Evolutionary conservation across 192 early-diverging fungal genomes (phyloP).

Genomic region (Entophlyctis luteolus): DNA sequence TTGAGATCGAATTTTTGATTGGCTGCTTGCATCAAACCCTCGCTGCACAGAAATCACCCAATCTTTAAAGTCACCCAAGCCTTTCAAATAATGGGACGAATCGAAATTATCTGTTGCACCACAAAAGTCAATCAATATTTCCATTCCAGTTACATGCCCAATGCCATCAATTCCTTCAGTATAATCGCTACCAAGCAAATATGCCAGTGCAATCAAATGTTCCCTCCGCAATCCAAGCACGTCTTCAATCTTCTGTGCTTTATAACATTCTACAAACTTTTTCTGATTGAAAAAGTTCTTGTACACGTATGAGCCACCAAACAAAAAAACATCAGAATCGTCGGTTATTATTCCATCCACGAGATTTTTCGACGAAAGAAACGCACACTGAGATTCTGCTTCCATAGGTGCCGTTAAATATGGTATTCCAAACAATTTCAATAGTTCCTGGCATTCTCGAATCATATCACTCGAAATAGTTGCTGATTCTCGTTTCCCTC

Average conservation of each 20-base stretch:
- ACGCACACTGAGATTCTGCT: conserved; percentile 96
- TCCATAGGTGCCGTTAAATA: conserved; percentile 92
- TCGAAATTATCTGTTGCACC: conserved; percentile 38
- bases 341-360: conserved; percentile 96
- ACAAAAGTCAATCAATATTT: conserved; percentile 76
- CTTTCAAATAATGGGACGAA: conserved; percentile 19
- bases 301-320: conserved; percentile 75
- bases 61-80: conserved; percentile 49
- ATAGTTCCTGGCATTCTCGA: conserved; percentile 69
- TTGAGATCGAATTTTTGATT: neutral
- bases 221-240: conserved; percentile 67
- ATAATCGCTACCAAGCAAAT: conserved; percentile 95
- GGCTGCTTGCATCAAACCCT: conserved; percentile 21
- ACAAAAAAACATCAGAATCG: conserved; percentile 95
- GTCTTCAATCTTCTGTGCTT: conserved; percentile 55
- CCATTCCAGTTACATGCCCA: conserved; percentile 84
- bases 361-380: conserved; percentile 41
- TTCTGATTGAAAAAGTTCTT: conserved; percentile 91
- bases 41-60: conserved; percentile 57
- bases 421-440: conserved; percentile 89
- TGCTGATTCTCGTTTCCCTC: conserved; percentile 57
- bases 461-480: conserved; percentile 71
- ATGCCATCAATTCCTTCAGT: conserved; percentile 83
- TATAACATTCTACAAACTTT: conserved; percentile 84
- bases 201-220: conserved; percentile 78